Evolutionary conservation across 2,329 filamentous ascomycete species (phyloP).

Genomic region (Falciphora oryzae): DNA sequence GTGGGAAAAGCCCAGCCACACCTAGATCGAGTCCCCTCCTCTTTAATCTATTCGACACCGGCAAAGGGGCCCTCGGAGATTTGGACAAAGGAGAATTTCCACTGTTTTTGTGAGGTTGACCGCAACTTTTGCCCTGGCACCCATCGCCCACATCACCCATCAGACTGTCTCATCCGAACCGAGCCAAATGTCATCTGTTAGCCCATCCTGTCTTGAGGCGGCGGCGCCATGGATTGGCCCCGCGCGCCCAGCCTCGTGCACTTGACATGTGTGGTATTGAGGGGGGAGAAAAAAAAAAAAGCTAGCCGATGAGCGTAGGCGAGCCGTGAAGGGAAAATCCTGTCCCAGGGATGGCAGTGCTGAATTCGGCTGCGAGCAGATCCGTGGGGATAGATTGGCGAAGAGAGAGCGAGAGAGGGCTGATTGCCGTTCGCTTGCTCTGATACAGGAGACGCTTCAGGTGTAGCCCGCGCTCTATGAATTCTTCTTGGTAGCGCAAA

Average conservation of each 20-base stretch:
- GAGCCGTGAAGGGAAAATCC: background rate
- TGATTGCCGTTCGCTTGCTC: background rate
- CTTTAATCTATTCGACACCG: background rate
- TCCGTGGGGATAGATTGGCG: background rate
- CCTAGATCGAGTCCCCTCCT: background rate
- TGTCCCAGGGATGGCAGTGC: background rate
- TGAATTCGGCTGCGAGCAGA: background rate
- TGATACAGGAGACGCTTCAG: background rate
- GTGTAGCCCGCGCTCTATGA: background rate
- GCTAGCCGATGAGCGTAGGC: background rate
- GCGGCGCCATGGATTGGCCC: background rate
- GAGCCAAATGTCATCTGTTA: slow-evolving; percentile 1
- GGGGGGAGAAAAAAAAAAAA: no score
- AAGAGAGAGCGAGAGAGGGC: background rate
- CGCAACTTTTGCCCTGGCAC: background rate
- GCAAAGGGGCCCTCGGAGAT: background rate
- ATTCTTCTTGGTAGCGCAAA: background rate
- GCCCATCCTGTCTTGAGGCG: background rate
- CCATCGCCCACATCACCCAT: background rate
- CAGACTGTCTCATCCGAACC: background rate
- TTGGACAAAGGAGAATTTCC: background rate
- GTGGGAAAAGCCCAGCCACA: background rate
- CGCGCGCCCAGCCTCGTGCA: no score
- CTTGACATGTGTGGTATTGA: background rate
- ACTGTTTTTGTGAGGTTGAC: background rate